Evolutionary conservation across 148 eudicot genomes (phyloP), one percentile per base, ranked within the genome.

Genomic region (Arctostaphylos glauca): DNA sequence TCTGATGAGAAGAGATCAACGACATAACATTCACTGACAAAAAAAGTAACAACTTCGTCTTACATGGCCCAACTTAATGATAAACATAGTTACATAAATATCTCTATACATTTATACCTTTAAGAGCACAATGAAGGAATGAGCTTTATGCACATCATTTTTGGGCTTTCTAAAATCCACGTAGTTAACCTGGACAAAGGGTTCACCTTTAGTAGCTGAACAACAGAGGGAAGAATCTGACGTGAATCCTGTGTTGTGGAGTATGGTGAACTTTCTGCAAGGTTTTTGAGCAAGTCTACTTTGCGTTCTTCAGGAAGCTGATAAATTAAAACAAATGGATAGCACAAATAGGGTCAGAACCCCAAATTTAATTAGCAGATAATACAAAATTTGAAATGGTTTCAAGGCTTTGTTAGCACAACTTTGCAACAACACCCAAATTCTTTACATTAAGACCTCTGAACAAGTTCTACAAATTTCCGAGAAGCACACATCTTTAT

Each of bases 251-350:
- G 95, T 55, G 99, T 94, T 58, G 88, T 74, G 6, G 93, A 88
- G 81, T 92, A 92, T 70, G 99, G 93, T 19, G 99, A 93, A 85
- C 97, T 88, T 87, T 96, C 99, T 54, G 99, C 99, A 73, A 96
- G 92, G 89, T 92, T 92, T 87, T 96, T 96, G 66, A 96, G 95
- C 85, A 96, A 84, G 87, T 93, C 99, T 74, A 93, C 88, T 89
- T 90, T 93, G 67, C 95, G 97, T 77, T 91, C 95, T 88, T 94
- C 96, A 44, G 98, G 98, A 83, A 96, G 94, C 99, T 96, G 93
- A 47, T 50, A 84, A 47, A 47, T 60, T 12, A 74, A 74, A 77
- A 59, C 15, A 73, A 58, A 77, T 10, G 3, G 54, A 16, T 16
- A 74, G 10, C 46, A 66, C 4, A 2, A 55, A 74, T 10, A 41